phyloP scores from a whole-genome alignment of 805 yeast species.

The Ogataea pignaliae region DNA sequence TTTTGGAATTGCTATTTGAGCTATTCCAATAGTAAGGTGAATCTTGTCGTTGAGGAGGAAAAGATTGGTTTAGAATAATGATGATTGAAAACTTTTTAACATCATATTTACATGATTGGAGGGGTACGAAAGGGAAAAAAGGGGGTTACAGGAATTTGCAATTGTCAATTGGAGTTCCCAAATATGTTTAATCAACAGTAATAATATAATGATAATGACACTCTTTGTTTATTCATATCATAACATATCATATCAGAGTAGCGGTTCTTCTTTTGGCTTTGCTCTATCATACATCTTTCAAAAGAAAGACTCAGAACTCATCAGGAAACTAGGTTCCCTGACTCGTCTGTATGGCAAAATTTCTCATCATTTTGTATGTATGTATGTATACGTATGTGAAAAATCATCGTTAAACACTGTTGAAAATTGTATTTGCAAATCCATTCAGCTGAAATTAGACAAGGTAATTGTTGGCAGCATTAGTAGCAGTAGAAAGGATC shows the following conservation, averaged over 20 bases:
- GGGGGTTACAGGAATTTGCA: too few relatives aligned
- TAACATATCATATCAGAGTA: conserved; percentile 14
- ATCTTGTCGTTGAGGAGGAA: conserved; percentile 1
- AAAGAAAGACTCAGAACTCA: background rate
- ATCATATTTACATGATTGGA: too few relatives aligned
- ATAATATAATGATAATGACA: background rate
- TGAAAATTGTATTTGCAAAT: too few relatives aligned
- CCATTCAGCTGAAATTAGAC: too few relatives aligned
- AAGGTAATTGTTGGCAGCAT: too few relatives aligned
- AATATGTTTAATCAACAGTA: too few relatives aligned
- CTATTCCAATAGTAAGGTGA: conserved; percentile 38
- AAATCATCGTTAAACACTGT: too few relatives aligned
- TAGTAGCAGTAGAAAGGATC: background rate
- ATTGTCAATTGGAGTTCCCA: too few relatives aligned
- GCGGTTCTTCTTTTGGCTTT: conserved; percentile 20
- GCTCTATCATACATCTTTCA: conserved; percentile 1
- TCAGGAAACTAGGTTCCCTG: background rate
- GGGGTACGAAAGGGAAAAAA: too few relatives aligned
- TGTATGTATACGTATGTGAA: too few relatives aligned
- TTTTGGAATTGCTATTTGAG: conserved; percentile 84
- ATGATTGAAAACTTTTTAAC: too few relatives aligned
- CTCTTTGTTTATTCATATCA: too few relatives aligned
- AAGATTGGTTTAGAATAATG: background rate
- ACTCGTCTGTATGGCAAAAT: conserved; percentile 4
- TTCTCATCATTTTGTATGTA: background rate